Base-by-base conservation (phyloP, 2,329 filamentous ascomycete genomes). In the Zasmidium angulare region DNA sequence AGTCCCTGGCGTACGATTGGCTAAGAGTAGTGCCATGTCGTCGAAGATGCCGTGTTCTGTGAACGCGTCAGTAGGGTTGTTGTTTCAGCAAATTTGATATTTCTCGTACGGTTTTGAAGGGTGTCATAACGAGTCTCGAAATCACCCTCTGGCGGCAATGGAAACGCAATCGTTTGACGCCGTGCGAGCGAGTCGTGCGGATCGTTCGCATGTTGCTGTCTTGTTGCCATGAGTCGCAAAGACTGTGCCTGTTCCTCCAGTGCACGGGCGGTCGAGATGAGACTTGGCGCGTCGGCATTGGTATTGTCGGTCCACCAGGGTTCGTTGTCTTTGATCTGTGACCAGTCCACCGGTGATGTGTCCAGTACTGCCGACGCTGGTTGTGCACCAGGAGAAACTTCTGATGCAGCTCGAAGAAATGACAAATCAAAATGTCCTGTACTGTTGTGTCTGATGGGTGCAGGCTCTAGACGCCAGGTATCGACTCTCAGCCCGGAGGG, bases 41-140 rank as follows among this genome's bases (percentile, higher is more conserved):
- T 60, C 57, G 48, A 55, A 55, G 19, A 60, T 40, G 24, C 36
- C 48, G 23, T 49, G 50, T 46, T 46, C 36, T 53, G 21, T 22
- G 2, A 22, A 19, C 9, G 43, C 10, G n/a, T n/a, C n/a, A n/a
- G n/a, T n/a, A n/a, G 17, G 23, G 51, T 14, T 36, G 46, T 55
- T 21, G 17, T n/a, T 20, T 24, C 17, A 19, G 24, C 23, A 14
- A 40, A 21, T 19, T 21, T 31, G 17, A 12, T 40, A 17, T n/a
- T 11, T 21, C 3, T 43, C 54, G 12, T 21, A 56, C 46, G 46
- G 12, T 50, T 46, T 19, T 36, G 21, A 17, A 50, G 29, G 2
- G 40, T n/a, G 11, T 43, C 46, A 20, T 24, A 56, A 10, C 46
- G 54, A 17, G 46, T n/a, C 3, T 48, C 53, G 12, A 24, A 24